Evolutionary conservation across 108 stramenopile genomes (phyloP).

Genomic region (Aureococcus anophagefferens): DNA sequence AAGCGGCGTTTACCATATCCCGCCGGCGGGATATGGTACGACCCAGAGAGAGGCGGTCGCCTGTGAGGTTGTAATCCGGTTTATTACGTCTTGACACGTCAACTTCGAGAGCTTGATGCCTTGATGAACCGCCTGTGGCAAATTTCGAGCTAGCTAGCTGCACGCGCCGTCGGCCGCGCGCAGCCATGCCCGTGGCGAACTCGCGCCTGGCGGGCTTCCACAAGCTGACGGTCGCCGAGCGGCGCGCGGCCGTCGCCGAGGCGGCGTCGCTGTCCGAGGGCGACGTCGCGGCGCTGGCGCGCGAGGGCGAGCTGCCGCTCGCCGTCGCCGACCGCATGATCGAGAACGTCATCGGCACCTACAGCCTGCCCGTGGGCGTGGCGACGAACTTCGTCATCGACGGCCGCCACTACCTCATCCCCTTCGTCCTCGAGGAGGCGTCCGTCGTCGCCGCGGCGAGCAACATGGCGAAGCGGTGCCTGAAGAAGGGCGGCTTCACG

Average conservation of each 20-base stretch:
- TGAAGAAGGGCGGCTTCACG: not conserved
- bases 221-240: not conserved
- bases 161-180: too few species aligned
- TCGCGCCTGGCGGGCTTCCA: not conserved
- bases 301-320: not conserved
- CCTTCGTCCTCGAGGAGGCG: not conserved
- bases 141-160: too few species aligned
- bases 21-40: too few species aligned
- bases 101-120: too few species aligned
- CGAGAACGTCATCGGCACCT: conserved; percentile 1
- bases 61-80: too few species aligned
- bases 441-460: not conserved
- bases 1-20: too few species aligned
- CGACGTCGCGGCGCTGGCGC: not conserved
- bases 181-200: not conserved
- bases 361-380: not conserved
- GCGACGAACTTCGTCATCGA: not conserved
- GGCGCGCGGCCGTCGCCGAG: not conserved
- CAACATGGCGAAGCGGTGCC: not conserved
- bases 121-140: too few species aligned
- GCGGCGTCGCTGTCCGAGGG: not conserved
- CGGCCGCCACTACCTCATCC: not conserved
- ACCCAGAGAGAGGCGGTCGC: too few species aligned
- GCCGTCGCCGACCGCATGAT: not conserved
- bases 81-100: too few species aligned